Evolutionary conservation across 2,329 filamentous ascomycete species (phyloP).

Genomic region (Penicillium sp.): DNA sequence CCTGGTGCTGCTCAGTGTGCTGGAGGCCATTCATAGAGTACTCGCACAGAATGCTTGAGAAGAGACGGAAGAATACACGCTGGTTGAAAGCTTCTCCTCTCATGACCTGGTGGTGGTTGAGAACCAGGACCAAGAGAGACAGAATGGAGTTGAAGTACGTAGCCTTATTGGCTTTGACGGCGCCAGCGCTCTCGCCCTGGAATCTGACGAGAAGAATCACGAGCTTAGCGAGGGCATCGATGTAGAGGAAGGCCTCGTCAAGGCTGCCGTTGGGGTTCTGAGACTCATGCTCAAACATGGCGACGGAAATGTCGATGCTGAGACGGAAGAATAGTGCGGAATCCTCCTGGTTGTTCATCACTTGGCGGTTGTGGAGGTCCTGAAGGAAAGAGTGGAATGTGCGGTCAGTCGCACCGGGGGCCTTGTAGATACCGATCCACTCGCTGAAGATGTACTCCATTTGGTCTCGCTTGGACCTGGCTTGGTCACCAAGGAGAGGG

Average conservation of each 20-base stretch:
- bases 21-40: constrained; percentile 60
- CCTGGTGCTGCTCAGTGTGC: constrained; percentile 59
- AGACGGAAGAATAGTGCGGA: constrained; percentile 75
- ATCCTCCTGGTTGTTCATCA: constrained; percentile 72
- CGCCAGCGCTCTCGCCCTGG: constrained; percentile 60
- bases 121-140: constrained; percentile 71
- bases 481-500: constrained; percentile 55
- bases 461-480: constrained; percentile 68
- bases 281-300: constrained; percentile 70
- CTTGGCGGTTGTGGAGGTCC: constrained; percentile 72
- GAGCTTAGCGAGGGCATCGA: constrained; percentile 81
- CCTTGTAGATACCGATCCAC: constrained; percentile 81
- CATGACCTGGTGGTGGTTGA: constrained; percentile 81
- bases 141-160: constrained; percentile 75
- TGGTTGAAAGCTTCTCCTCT: constrained; percentile 80
- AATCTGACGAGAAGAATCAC: constrained; percentile 72
- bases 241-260: constrained; percentile 59
- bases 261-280: constrained; percentile 59
- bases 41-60: constrained; percentile 79
- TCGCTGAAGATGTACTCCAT: constrained; percentile 95
- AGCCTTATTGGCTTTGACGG: constrained; percentile 61
- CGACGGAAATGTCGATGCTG: constrained; percentile 75
- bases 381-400: constrained; percentile 73
- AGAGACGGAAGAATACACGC: constrained; percentile 85
- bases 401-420: constrained; percentile 71